Evolutionary conservation across 2,329 filamentous ascomycete species (phyloP).

Genomic region (Coniella lustricola): DNA sequence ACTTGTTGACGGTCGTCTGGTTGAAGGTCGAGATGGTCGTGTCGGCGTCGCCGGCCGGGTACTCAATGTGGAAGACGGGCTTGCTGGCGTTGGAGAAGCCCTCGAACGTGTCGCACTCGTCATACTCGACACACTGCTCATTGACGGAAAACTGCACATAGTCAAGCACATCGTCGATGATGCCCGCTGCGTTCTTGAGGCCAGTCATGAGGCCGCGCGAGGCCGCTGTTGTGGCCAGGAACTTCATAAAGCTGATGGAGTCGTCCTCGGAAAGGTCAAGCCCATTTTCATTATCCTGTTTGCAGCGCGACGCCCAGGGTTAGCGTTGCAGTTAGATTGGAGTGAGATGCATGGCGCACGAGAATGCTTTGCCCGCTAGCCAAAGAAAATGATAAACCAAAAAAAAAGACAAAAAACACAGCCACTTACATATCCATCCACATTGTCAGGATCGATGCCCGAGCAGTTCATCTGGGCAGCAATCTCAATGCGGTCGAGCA

Average conservation of each 20-base stretch:
- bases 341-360: not conserved
- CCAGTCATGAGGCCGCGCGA: constrained; percentile 53
- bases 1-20: constrained; percentile 2
- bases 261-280: constrained; percentile 50
- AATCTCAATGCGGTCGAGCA: constrained; percentile 51
- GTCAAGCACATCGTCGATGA: constrained; percentile 42
- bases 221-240: constrained; percentile 49
- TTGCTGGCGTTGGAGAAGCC: constrained; percentile 45
- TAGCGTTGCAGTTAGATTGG: no score
- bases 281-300: constrained; percentile 52
- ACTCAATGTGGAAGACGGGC: constrained; percentile 58
- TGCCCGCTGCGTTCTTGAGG: constrained; percentile 60
- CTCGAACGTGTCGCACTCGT: constrained; percentile 43
- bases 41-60: constrained; percentile 39
- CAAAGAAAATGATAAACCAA: no score
- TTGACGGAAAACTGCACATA: constrained; percentile 60
- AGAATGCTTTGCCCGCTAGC: no score
- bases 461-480: constrained; percentile 58
- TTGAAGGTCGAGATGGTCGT: constrained; percentile 7
- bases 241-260: constrained; percentile 52
- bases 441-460: constrained; percentile 65
- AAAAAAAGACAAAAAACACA: no score
- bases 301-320: no score
- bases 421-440: constrained; percentile 53
- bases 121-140: constrained; percentile 49